These are phyloP conservation scores for Diaporthe helianthi DNA, from an alignment of 2,329 filamentous ascomycete genomes.

Conservation along the genomic window DNA sequence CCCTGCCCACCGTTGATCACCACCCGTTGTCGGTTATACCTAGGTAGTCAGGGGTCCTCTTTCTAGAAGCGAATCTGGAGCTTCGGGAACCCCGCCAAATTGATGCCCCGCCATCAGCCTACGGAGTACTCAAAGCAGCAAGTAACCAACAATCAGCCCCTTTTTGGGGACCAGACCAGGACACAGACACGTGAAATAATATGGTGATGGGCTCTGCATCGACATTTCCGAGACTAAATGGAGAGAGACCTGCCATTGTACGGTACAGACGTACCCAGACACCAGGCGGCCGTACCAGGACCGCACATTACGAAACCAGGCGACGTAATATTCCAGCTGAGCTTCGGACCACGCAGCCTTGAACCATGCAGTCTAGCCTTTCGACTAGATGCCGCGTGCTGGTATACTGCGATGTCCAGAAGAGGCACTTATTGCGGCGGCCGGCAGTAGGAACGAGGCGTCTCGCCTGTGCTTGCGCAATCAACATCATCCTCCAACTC, in stretches of 20 bases:
- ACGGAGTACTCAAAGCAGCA: conserved; percentile 18
- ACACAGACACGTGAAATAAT: conserved; percentile 4
- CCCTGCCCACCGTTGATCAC: conserved; percentile 7
- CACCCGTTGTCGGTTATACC: neutral
- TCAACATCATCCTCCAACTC: conserved; percentile 18
- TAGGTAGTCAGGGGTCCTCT: conserved; percentile 16
- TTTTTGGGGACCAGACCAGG: conserved; percentile 8
- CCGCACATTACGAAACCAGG: neutral
- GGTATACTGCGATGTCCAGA: neutral
- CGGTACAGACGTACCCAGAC: no score
- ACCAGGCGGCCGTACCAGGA: neutral
- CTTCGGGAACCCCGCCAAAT: conserved; percentile 32
- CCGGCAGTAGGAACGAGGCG: neutral
- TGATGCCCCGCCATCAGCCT: conserved; percentile 29
- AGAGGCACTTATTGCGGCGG: conserved; percentile 4
- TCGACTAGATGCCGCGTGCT: neutral
- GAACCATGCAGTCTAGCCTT: neutral
- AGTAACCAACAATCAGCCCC: conserved; percentile 12
- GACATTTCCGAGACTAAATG: neutral
- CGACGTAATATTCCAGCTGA: neutral
- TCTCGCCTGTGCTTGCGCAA: conserved; percentile 35
- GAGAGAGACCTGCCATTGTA: neutral
- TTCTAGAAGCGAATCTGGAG: conserved; percentile 31
- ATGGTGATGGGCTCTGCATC: neutral
- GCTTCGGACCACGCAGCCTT: conserved; percentile 4